Conservation (phyloP, 352 stramenopile species). For the Globisporangium polare region DNA sequence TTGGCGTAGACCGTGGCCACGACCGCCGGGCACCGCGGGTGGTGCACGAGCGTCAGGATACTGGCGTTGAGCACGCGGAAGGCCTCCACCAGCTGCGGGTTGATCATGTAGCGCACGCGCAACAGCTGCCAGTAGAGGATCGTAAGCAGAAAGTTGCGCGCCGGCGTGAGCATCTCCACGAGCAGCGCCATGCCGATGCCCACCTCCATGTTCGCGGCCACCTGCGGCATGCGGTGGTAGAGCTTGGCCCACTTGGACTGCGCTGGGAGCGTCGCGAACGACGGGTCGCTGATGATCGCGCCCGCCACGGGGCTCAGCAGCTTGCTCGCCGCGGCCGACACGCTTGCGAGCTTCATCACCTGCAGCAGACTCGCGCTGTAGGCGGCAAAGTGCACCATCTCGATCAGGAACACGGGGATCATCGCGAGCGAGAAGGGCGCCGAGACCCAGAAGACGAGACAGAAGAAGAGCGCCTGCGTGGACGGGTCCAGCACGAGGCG, state of each 20-base stretch:
- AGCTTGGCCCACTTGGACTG: conserved; percentile 76
- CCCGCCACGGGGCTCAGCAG: conserved; percentile 54
- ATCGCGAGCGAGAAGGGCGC: conserved; percentile 70
- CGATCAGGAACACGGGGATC: conserved; percentile 72
- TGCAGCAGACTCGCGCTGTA: conserved; percentile 61
- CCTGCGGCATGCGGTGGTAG: conserved; percentile 76
- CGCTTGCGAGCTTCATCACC: conserved; percentile 43
- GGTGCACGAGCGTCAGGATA: conserved; percentile 54
- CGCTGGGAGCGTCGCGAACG: conserved; percentile 47
- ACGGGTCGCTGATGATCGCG: conserved; percentile 54
- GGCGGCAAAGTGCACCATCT: conserved; percentile 72
- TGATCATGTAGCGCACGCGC: conserved; percentile 91
- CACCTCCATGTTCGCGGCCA: conserved; percentile 78
- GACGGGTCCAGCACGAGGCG: conserved; percentile 77
- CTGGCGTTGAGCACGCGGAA: conserved; percentile 69
- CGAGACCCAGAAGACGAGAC: conserved; percentile 82
- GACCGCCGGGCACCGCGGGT: conserved; percentile 64
- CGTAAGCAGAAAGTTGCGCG: conserved; percentile 83
- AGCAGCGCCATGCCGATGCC: conserved; percentile 76
- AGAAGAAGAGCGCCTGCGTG: conserved; percentile 83
- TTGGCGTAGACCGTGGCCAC: conserved; percentile 59
- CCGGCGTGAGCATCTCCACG: conserved; percentile 79
- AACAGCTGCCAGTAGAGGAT: conserved; percentile 90
- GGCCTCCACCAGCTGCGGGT: conserved; percentile 75
- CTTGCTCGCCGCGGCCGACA: conserved; percentile 42